Percentiles rank a stretch among this genome's conserved stretches.
These are phyloP conservation scores for Glycine latifolia DNA, from an alignment of 306 rosid species.

Conservation along the genomic window DNA sequence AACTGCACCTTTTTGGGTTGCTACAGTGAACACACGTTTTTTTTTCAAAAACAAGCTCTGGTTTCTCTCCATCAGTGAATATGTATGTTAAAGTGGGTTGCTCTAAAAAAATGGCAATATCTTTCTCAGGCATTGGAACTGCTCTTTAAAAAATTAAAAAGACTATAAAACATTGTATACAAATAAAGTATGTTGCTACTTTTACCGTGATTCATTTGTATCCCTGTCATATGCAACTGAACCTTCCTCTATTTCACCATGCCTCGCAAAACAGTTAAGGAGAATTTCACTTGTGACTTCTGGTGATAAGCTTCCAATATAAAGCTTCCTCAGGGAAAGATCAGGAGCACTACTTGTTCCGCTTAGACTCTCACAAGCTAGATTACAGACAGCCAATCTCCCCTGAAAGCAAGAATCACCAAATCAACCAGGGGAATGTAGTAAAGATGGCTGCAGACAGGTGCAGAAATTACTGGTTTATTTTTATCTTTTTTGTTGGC, in stretches of 20 bases:
- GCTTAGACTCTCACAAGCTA: slow-evolving; percentile 72
- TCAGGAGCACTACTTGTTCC: slow-evolving; percentile 71
- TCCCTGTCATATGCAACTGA: slow-evolving; percentile 87
- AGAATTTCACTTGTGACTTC: slow-evolving; percentile 77
- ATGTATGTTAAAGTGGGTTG: neutral
- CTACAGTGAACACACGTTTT: neutral
- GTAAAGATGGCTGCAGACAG: slow-evolving; percentile 29
- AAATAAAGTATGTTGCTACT: slow-evolving; percentile 19
- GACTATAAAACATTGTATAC: slow-evolving; percentile 9
- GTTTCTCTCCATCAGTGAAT: neutral
- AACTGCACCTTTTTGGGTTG: neutral
- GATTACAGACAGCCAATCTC: slow-evolving; percentile 74
- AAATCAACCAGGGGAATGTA: slow-evolving; percentile 22
- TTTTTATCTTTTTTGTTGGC: neutral
- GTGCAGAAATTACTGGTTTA: neutral
- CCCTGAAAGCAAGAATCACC: slow-evolving; percentile 56
- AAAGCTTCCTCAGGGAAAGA: slow-evolving; percentile 81
- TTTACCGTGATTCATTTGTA: slow-evolving; percentile 74
- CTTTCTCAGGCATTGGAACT: neutral
- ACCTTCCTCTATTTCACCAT: slow-evolving; percentile 89
- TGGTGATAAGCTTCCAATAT: slow-evolving; percentile 75
- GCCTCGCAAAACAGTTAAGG: slow-evolving; percentile 63
- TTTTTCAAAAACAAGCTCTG: neutral
- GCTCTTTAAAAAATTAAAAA: neutral
- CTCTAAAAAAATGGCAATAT: neutral